Conservation (phyloP, 495 filamentous ascomycete genomes). For the Aspergillus coremiiformis region DNA sequence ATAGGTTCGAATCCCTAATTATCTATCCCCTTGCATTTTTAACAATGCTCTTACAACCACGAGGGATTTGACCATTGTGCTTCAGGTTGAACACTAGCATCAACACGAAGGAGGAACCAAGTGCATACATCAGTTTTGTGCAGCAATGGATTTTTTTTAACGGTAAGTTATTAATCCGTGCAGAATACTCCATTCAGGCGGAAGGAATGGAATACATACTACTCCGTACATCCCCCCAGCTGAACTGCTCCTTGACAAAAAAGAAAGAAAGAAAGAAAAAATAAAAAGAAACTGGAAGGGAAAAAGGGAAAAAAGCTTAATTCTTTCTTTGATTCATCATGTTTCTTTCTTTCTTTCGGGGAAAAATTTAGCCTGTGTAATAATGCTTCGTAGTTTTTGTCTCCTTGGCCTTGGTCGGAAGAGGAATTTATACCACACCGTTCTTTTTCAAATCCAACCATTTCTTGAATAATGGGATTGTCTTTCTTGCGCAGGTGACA, state of each 20-base stretch:
- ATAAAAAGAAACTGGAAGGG: slow-evolving; percentile 13
- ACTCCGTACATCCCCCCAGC: too few relatives aligned
- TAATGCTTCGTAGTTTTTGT: background rate
- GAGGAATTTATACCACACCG: background rate
- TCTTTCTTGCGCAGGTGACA: background rate
- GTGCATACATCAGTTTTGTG: background rate
- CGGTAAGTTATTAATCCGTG: too few relatives aligned
- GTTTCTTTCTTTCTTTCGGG: too few relatives aligned
- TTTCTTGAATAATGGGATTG: background rate
- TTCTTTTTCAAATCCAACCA: too few relatives aligned
- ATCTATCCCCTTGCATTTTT: too few relatives aligned
- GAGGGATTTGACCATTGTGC: slow-evolving; percentile 6
- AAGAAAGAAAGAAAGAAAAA: too few relatives aligned
- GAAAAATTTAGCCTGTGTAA: too few relatives aligned
- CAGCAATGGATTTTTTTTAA: slow-evolving; percentile 21
- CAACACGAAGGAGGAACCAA: too few relatives aligned
- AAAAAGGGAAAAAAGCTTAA: background rate
- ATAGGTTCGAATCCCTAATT: too few relatives aligned
- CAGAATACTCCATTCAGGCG: slow-evolving; percentile 23
- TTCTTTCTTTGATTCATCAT: too few relatives aligned
- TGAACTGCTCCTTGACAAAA: slow-evolving; percentile 15
- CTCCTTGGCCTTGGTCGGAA: background rate
- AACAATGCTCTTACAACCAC: slow-evolving; percentile 15
- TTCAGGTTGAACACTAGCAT: background rate
- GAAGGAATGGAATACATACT: slow-evolving; percentile 18